Evolutionary conservation across 306 rosid species (phyloP), one percentile per base, ranked within the genome.

Genomic region (Hippophae rhamnoides): DNA sequence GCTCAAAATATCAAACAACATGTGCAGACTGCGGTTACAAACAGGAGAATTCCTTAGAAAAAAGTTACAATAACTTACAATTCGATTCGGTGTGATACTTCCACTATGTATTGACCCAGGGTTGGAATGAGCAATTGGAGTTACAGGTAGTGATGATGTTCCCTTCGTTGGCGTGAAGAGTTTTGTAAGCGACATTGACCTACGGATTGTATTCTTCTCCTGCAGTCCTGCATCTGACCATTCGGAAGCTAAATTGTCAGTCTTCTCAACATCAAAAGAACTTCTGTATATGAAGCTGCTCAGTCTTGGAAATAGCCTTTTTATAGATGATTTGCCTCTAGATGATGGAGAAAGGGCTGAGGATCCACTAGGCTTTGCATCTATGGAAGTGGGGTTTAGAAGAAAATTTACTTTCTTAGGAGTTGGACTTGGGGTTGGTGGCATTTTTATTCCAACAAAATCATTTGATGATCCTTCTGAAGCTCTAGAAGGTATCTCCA

Each of bases 71-170:
- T 47, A 44, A 68, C 99, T 81, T 80, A 88, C 99, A 60, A 56
- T 60, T 64, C 73, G 63, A 61, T 52, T 73, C 54, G 70, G 76
- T 56, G 83, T 73, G 64, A 72, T 55, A 69, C 69, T 70, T 78
- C 81, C 95, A 77, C 62, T 72, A 10, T 74, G 83, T 69, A 69
- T 69, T 66, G 82, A 80, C 46, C 85, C 96, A 1, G 71, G 61
- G 60, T 72, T 78, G 47, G 74, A 70, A 58, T 64, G 82, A 43
- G 69, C 81, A 64, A 86, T 31, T 73, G 87, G 95, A 75, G 86
- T 87, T 6, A 78, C 94, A 1, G 99, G 99, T 9, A 93, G 80
- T 5, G 99, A 93, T 13, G 97, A 82, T 1, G 99, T 81, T 62
- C 92, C 75, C 67, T 86, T 86, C 64, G 81, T 79, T 45, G 95